Evolutionary conservation across 192 early-diverging fungal genomes (phyloP), one percentile per base, ranked within the genome.

Genomic region (Mortierella hygrophila): DNA sequence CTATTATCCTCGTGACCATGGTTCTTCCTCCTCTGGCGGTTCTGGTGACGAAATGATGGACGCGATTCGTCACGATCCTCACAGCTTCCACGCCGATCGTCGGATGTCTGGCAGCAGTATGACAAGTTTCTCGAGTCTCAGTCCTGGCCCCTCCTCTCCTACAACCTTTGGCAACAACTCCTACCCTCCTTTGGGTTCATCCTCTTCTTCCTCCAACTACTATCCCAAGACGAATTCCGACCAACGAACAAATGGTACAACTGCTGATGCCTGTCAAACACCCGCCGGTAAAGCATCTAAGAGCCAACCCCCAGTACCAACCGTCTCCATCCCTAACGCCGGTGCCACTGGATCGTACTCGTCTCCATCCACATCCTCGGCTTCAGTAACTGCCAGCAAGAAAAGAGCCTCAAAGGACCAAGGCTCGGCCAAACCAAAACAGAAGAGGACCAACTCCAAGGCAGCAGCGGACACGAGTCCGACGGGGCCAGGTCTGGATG

Each of bases 61-160:
- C n/a, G 5, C 38, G 1, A 6, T 41, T 40, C 75, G 20, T 71
- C 70, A 71, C 21, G 38, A 71, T 15, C 21, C 60, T 7, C n/a
- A 35, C 21, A 23, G 41, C 46, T 18, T 38, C 21, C 68, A 21
- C 2, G 3, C n/a, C 11, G 38, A 76, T 46, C 80, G 80, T 23
- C 80, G 80, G 9, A 60, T 76, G 47, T 82, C 80, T 49, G 68
- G 38, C 7, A 55, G 80, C 37, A 82, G 79, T 23, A 23, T 49
- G 35, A 75, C 40, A 13, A 81, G 79, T 42, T 38, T 75, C 49
- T 74, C 79, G 29, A 81, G 79, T 42, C 46, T 35, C 18, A 75
- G 79, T 70, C 65, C 79, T n/a, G 35, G 47, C 13, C 79, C 79
- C 16, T 80, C 78, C 32, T 75, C 79, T 7, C 72, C 79, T 54